Evolutionary conservation across 1,284 basidiomycete species (phyloP), one percentile per base, ranked within the genome.

Genomic region (Ustilago vetiveriae): DNA sequence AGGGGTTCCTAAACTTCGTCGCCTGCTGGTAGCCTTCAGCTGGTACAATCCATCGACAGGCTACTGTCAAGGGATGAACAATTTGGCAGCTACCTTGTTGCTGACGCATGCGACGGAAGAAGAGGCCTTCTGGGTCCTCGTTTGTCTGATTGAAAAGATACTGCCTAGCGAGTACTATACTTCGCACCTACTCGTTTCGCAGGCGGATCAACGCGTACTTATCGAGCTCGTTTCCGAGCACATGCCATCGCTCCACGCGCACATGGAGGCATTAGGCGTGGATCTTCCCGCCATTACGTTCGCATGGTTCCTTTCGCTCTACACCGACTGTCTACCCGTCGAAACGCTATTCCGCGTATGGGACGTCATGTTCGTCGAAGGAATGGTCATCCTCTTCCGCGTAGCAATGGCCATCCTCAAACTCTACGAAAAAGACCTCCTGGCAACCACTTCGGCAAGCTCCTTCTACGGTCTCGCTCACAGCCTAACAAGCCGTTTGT

Each of bases 271-370:
- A 16, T 87, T 97, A 0, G 91, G 90, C 2, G 89, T 98, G 2
- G 94, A 98, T 79, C 86, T 98, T 5, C 89, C 90, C 1, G 94
- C 94, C 0, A 92, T 98, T 55, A 97, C 92, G 57, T 98, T 98
- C 84, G 94, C 94, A 3, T 98, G 95, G 95, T 97, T 98, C 84
- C 85, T 98, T 33, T 94, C 92, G 6, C 85, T 98, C 17, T 98
- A 97, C 79, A 97, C 95, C 0, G 94, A 97, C 77, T 96, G 94
- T 82, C 84, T 98, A 4, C 95, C 95, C 4, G 92, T 97, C 22
- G 94, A 96, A 59, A 81, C 79, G 21, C 67, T 82, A 4, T 81
- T 82, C 49, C 68, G 80, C 10, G 78, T 82, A 6, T 82, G 94
- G 81, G 95, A 98, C 76, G 86, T 97, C n/a, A 91, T 98, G 82